phyloP scores from a whole-genome alignment of 768 basidiomycete species.

The Tricholomella constricta region DNA sequence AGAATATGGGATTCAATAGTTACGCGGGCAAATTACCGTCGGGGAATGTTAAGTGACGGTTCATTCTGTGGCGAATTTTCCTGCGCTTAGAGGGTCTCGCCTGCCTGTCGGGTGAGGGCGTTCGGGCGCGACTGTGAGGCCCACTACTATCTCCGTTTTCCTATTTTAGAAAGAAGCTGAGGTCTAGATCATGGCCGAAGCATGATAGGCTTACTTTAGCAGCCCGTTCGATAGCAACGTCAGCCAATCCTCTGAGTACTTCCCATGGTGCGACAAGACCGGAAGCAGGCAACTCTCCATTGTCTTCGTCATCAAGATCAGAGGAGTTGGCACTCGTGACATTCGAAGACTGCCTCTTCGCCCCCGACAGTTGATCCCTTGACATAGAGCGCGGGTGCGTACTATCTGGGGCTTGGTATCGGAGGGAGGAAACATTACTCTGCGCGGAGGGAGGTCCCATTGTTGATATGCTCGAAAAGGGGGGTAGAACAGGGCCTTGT shows the following conservation, averaged over 20 bases:
- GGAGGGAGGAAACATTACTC: constrained; percentile 58
- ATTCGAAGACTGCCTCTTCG: constrained; percentile 68
- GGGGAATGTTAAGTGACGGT: constrained; percentile 65
- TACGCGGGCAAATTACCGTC: constrained; percentile 54
- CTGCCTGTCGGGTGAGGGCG: constrained; percentile 71
- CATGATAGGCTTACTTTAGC: constrained; percentile 56
- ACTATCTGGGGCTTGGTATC: constrained; percentile 54
- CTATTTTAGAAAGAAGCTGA: constrained; percentile 36
- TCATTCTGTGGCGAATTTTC: constrained; percentile 65
- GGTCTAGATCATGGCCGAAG: constrained; percentile 1
- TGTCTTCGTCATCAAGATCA: constrained; percentile 82
- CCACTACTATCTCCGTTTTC: constrained; percentile 81
- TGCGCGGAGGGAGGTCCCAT: constrained; percentile 50
- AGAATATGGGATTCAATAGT: constrained; percentile 6
- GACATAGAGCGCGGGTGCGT: constrained; percentile 33
- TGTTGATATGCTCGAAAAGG: constrained; percentile 68
- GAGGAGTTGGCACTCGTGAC: constrained; percentile 81
- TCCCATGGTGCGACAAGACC: constrained; percentile 89
- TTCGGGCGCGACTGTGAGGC: constrained; percentile 72
- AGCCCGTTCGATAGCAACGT: constrained; percentile 78
- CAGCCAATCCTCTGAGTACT: constrained; percentile 77
- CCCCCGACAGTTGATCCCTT: constrained; percentile 40
- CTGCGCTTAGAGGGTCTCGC: constrained; percentile 69
- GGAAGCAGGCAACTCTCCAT: constrained; percentile 75
- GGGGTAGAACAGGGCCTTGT: constrained; percentile 62